Percentiles rank a stretch among this genome's conserved stretches.
phyloP scores from a whole-genome alignment of 768 basidiomycete species.

The Kwoniella bestiolae region DNA sequence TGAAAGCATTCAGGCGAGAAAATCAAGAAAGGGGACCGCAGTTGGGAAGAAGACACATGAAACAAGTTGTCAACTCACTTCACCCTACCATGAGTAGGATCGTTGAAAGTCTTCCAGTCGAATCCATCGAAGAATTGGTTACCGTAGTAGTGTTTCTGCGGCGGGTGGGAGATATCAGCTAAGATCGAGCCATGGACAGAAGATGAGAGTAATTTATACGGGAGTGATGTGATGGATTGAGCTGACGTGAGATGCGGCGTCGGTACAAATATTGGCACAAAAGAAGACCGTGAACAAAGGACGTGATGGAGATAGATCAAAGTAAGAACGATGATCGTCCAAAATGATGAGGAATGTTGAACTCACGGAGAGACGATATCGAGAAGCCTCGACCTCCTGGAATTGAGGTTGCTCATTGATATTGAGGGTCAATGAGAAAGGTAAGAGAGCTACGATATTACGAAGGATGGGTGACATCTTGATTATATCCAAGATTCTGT shows the following conservation, averaged over 20 bases:
- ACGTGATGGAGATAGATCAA: not conserved
- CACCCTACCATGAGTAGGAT: constrained; percentile 26
- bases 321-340: not conserved
- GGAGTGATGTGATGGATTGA: not conserved
- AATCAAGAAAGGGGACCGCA: not conserved
- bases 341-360: not conserved
- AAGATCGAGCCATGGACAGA: not conserved
- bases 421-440: constrained; percentile 12
- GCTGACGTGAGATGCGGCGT: constrained; percentile 12
- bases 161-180: constrained; percentile 1
- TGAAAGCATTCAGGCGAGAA: no score
- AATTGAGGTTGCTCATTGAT: not conserved
- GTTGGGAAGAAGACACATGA: not conserved
- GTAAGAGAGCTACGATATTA: constrained; percentile 15
- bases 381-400: not conserved
- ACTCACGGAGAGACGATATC: constrained; percentile 8
- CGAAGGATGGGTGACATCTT: constrained; percentile 15
- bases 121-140: constrained; percentile 23
- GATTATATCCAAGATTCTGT: not conserved
- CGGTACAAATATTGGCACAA: no score
- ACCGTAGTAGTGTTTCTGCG: constrained; percentile 17
- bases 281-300: no score
- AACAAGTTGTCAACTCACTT: constrained; percentile 5
- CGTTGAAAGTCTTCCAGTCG: constrained; percentile 24
- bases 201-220: not conserved